A percentile compares a stretch with the other conserved stretches of the same genome.
phyloP scores from a whole-genome alignment of 176 grass and related monocot genomes.

The Bonia amplexicaulis region DNA sequence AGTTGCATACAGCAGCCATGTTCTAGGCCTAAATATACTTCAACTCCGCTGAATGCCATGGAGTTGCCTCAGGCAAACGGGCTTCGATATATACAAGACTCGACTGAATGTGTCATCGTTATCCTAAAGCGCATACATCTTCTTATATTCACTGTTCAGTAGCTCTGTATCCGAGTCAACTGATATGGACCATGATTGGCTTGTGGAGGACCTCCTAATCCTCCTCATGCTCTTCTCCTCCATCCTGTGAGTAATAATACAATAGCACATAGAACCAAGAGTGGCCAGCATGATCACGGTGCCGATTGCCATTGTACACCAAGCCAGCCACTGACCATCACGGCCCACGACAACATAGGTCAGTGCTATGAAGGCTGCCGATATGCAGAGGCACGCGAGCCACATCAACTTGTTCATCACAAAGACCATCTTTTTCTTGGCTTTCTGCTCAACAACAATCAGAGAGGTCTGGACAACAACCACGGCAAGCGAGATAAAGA shows the following conservation, averaged over 20 bases:
- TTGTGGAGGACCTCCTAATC: constrained; percentile 59
- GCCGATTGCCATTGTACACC: constrained; percentile 90
- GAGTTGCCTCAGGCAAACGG: constrained; percentile 27
- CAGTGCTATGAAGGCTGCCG: constrained; percentile 77
- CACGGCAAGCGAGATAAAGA: constrained; percentile 86
- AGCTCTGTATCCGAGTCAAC: constrained; percentile 66
- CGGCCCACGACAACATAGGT: constrained; percentile 79
- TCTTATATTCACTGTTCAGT: constrained; percentile 76
- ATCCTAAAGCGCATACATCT: constrained; percentile 79
- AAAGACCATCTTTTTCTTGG: constrained; percentile 91
- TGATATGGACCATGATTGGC: constrained; percentile 66
- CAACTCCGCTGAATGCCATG: constrained; percentile 30
- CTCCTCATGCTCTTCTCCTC: constrained; percentile 88
- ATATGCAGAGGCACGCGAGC: constrained; percentile 87
- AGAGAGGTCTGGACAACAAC: constrained; percentile 87
- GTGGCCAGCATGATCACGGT: constrained; percentile 71
- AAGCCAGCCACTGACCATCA: constrained; percentile 70
- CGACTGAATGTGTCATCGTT: background rate
- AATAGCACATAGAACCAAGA: constrained; percentile 85
- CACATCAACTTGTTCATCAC: constrained; percentile 99
- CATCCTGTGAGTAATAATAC: constrained; percentile 68
- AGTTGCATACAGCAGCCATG: constrained; percentile 13
- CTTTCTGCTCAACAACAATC: constrained; percentile 93
- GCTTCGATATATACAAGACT: constrained; percentile 43
- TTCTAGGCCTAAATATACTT: constrained; percentile 25